Percentiles rank a stretch among this genome's conserved stretches.
Evolutionary conservation across 768 basidiomycete species (phyloP).

Genomic region (Melanogaster broomeanus): DNA sequence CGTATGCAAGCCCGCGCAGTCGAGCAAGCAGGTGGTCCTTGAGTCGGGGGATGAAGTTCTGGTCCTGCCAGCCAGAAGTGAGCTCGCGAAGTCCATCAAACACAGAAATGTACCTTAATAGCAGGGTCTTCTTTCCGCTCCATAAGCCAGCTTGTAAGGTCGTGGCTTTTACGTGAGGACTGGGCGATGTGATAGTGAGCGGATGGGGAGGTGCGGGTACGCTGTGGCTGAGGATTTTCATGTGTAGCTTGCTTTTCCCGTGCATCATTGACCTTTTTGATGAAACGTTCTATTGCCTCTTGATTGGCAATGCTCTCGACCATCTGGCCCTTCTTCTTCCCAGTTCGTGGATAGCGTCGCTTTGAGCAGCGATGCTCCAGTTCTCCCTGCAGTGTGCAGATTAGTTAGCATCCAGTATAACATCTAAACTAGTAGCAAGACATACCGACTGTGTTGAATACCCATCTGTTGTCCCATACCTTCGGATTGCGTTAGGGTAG

Average conservation of each 20-base stretch:
- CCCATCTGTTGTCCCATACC: slow-evolving; percentile 35
- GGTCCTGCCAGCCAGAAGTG: too few relatives aligned
- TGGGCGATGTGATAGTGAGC: slow-evolving; percentile 25
- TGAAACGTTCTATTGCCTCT: slow-evolving; percentile 15
- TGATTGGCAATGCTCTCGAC: slow-evolving; percentile 30
- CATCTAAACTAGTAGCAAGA: too few relatives aligned
- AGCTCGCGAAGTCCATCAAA: too few relatives aligned
- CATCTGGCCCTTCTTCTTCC: slow-evolving; percentile 29
- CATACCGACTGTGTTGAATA: slow-evolving; percentile 39
- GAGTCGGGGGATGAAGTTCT: slow-evolving; percentile 23
- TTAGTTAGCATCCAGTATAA: too few relatives aligned
- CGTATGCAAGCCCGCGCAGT: slow-evolving; percentile 10
- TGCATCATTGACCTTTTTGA: slow-evolving; percentile 15
- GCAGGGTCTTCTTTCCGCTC: slow-evolving; percentile 24
- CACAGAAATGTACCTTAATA: slow-evolving; percentile 14
- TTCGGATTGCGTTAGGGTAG: slow-evolving; percentile 7
- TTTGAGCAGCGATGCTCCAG: slow-evolving; percentile 39
- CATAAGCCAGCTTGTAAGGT: slow-evolving; percentile 13
- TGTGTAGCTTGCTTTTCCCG: not conserved
- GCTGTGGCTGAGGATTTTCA: not conserved
- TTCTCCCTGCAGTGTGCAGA: slow-evolving; percentile 39
- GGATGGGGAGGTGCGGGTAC: not conserved
- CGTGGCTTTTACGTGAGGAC: not conserved
- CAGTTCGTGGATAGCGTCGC: slow-evolving; percentile 34
- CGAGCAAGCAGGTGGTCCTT: slow-evolving; percentile 21